phyloP scores from a whole-genome alignment of 805 yeast species.

The Geotrichum ghanense region DNA sequence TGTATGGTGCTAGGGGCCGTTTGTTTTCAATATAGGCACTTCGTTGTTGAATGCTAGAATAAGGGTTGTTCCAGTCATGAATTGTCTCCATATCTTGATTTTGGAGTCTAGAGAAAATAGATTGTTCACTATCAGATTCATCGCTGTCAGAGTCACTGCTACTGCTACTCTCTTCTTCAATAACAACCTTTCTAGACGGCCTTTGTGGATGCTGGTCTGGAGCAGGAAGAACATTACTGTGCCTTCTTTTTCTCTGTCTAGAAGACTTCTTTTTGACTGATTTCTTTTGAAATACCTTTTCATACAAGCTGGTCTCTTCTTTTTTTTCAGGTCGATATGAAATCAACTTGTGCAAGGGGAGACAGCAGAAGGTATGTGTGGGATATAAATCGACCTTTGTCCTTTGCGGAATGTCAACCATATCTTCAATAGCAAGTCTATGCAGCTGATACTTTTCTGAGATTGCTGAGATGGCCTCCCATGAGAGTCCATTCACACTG shows the following conservation, averaged over 20 bases:
- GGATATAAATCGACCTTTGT: slow-evolving; percentile 46
- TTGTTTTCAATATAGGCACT: slow-evolving; percentile 28
- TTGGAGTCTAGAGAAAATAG: slow-evolving; percentile 9
- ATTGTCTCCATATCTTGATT: slow-evolving; percentile 16
- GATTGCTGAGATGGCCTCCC: slow-evolving; percentile 44
- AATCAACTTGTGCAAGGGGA: slow-evolving; percentile 40
- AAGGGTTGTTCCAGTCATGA: slow-evolving; percentile 26
- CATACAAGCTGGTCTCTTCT: background rate
- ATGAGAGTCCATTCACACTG: slow-evolving; percentile 48
- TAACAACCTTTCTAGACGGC: background rate
- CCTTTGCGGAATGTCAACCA: slow-evolving; percentile 52
- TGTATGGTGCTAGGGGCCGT: slow-evolving; percentile 34
- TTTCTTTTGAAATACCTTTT: background rate
- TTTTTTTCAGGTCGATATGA: slow-evolving; percentile 16
- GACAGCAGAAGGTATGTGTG: slow-evolving; percentile 39
- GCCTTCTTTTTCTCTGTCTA: background rate
- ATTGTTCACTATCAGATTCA: slow-evolving; percentile 3
- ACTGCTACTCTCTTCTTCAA: background rate
- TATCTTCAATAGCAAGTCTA: slow-evolving; percentile 47
- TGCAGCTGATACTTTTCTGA: slow-evolving; percentile 37
- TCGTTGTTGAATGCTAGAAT: slow-evolving; percentile 8
- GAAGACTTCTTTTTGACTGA: background rate
- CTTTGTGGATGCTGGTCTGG: background rate
- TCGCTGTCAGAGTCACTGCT: slow-evolving; percentile 3
- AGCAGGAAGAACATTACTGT: background rate